Evolutionary conservation across 495 filamentous ascomycete species (phyloP), one percentile per base, ranked within the genome.

Genomic region (Penicilliopsis zonata): DNA sequence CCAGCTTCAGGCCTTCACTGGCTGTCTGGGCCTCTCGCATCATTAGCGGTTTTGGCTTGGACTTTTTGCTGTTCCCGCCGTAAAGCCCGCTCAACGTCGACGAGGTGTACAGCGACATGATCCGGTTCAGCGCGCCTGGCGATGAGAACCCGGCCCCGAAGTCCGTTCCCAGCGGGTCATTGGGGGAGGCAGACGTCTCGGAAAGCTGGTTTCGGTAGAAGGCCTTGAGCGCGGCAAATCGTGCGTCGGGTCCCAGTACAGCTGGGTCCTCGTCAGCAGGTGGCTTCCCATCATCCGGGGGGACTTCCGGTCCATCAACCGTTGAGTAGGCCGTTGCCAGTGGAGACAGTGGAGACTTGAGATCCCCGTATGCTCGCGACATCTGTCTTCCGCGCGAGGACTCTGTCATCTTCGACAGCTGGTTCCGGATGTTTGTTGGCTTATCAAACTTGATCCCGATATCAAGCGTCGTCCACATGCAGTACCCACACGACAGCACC

Each of bases 361-460:
- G 44, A 27, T 63, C 59, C 0, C 44, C 40, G 30, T 55, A 53
- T 13, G 60, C 41, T 17, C 46, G 47, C 15, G 56, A 60, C 16
- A 41, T 48, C 21, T 59, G 52, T 15, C 52, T 47, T 15, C 46
- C 50, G 15, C 53, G 44, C 13, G 39, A 43, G 10, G 47, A 34
- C 24, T 59, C 58, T 9, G 50, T 59, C 52, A 62, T 53, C 36
- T 60, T 66, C 37, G 60, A 52, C 2, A 98, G 66, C 50, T 95
- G 87, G n/a, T 65, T 63, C 37, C 80, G 81, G 40, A 96, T 87
- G 37, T 80, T 76, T 30, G 78, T 85, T 2, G 80, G 72, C 43
- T 85, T 93, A 52, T 88, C 82, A 47, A 98, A 88, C 44, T 81
- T 74, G 52, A 95, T 78, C 12, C 82, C 86, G 30, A 92, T 84